A percentile compares a stretch with the other conserved stretches of the same genome.
These are phyloP conservation scores for Ordospora colligata DNA, from an alignment of 371 early-diverging fungal genomes.

Conservation along the genomic window DNA sequence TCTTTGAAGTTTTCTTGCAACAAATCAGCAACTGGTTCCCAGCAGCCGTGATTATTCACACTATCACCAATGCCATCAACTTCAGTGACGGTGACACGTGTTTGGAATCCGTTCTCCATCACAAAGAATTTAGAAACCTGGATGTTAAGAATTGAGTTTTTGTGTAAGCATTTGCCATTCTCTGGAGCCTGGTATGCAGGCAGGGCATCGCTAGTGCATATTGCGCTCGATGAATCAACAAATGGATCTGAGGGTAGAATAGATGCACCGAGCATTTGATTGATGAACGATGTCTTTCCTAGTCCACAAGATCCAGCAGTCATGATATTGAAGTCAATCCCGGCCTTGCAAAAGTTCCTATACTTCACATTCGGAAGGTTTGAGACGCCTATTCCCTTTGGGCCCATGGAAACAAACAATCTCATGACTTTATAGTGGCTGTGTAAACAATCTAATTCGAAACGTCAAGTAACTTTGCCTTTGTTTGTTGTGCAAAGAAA, in stretches of 20 bases:
- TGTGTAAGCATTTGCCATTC: background rate
- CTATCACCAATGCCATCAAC: slow-evolving; percentile 54
- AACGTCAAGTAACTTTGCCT: background rate
- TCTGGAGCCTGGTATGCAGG: background rate
- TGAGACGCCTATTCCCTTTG: slow-evolving; percentile 72
- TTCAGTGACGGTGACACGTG: slow-evolving; percentile 52
- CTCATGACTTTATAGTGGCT: background rate
- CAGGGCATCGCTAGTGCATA: background rate
- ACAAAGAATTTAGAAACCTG: slow-evolving; percentile 22
- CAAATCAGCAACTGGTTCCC: slow-evolving; percentile 40
- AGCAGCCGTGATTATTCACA: slow-evolving; percentile 32
- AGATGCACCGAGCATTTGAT: slow-evolving; percentile 72
- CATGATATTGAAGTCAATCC: slow-evolving; percentile 83
- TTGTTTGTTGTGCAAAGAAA: background rate
- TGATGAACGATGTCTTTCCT: slow-evolving; percentile 64
- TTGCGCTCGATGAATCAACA: background rate
- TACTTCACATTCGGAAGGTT: slow-evolving; percentile 92
- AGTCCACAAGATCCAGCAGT: slow-evolving; percentile 72
- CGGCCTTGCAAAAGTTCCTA: slow-evolving; percentile 80
- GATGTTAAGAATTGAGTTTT: slow-evolving; percentile 10
- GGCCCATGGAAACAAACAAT: slow-evolving; percentile 38
- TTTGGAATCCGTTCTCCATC: slow-evolving; percentile 39
- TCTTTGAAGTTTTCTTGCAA: slow-evolving; percentile 46
- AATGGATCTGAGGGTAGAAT: slow-evolving; percentile 15
- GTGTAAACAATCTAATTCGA: slow-evolving; percentile 1